Conservation (phyloP, 2,329 filamentous ascomycete species). For the Phaeophleospora eucalypticola region DNA sequence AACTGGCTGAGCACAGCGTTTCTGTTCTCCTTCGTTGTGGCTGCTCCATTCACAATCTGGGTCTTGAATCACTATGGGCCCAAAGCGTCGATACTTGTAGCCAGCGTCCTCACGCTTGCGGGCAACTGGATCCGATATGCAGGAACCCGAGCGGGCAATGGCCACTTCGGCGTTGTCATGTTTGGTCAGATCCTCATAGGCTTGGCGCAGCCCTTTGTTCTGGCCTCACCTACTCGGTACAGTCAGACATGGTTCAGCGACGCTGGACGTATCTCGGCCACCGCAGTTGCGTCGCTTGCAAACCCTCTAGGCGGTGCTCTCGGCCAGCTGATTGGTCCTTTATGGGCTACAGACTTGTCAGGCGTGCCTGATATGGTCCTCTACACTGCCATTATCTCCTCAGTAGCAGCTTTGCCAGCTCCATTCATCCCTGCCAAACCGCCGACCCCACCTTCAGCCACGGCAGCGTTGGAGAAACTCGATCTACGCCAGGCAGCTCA, state of each 20-base stretch:
- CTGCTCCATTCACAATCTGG: constrained; percentile 68
- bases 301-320: constrained; percentile 88
- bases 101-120: constrained; percentile 67
- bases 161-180: constrained; percentile 73
- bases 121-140: constrained; percentile 75
- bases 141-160: constrained; percentile 36
- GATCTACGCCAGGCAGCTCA: constrained; percentile 53
- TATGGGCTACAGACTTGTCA: constrained; percentile 60
- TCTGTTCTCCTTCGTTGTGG: constrained; percentile 74
- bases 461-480: constrained; percentile 53
- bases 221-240: constrained; percentile 83
- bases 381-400: constrained; percentile 41
- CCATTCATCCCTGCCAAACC: constrained; percentile 75
- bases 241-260: constrained; percentile 94
- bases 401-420: constrained; percentile 65
- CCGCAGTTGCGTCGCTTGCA: constrained; percentile 76
- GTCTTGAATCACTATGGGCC: constrained; percentile 73
- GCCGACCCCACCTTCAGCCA: constrained; percentile 71
- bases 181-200: constrained; percentile 88
- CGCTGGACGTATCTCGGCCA: constrained; percentile 77
- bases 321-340: constrained; percentile 79
- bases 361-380: constrained; percentile 79
- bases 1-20: constrained; percentile 93
- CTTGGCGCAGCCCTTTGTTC: constrained; percentile 84
- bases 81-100: constrained; percentile 68